These are phyloP conservation scores for Solanum hybrid DNA, from an alignment of 305 asterid genomes.

Conservation along the genomic window DNA sequence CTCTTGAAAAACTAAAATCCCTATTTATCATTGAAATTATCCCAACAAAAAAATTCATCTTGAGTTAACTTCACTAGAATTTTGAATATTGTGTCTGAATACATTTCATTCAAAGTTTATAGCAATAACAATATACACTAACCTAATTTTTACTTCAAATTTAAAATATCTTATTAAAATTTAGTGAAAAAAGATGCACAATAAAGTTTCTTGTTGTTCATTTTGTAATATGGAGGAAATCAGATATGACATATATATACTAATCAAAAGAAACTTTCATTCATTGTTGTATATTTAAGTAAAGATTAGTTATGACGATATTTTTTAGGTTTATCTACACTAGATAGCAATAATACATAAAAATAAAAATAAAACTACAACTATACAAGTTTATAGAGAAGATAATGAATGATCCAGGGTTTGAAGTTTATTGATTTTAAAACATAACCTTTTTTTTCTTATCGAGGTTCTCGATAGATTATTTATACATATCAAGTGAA, in stretches of 20 bases:
- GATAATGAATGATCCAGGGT: neutral
- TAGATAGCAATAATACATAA: no score
- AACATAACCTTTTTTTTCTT: neutral
- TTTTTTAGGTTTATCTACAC: no score
- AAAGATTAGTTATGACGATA: neutral
- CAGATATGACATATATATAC: neutral
- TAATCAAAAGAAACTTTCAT: neutral
- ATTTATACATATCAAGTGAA: neutral
- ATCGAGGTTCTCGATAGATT: neutral
- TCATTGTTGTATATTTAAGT: neutral
- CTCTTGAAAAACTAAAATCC: neutral
- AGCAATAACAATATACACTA: no score
- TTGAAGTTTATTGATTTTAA: neutral
- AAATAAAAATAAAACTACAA: no score
- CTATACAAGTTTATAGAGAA: neutral
- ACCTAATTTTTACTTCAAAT: no score
- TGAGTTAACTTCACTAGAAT: neutral
- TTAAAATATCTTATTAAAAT: no score
- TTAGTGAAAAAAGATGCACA: neutral
- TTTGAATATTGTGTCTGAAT: neutral
- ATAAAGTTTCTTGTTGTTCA: neutral
- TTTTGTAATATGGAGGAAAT: neutral
- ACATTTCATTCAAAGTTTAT: neutral
- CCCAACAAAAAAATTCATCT: neutral
- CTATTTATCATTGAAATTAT: no score